A percentile compares a stretch with the other conserved stretches of the same genome.
These are phyloP conservation scores for Emericellopsis terricola DNA, from an alignment of 495 filamentous ascomycete species.

Conservation along the genomic window DNA sequence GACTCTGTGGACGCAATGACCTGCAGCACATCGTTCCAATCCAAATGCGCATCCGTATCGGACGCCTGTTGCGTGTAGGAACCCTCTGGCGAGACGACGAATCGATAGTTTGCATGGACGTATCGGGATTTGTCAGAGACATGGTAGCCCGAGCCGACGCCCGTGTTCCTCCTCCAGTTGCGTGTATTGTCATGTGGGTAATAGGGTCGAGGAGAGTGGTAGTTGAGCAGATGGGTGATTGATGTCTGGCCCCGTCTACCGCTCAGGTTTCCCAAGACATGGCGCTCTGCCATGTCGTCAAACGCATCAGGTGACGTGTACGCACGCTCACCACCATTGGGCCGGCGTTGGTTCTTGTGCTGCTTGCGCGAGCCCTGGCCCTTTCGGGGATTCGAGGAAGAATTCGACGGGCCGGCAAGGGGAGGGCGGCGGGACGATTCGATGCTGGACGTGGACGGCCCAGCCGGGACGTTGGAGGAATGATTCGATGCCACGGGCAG, in stretches of 20 bases:
- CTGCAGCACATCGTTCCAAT: conserved; percentile 83
- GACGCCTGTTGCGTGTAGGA: conserved; percentile 63
- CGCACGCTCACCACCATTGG: conserved; percentile 4
- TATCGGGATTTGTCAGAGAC: conserved; percentile 84
- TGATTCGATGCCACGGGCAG: conserved; percentile 14
- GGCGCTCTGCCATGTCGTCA: conserved; percentile 69
- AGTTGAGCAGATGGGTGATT: conserved; percentile 93
- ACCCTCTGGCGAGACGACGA: conserved; percentile 72
- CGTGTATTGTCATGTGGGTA: conserved; percentile 35
- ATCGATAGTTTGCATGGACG: conserved; percentile 93
- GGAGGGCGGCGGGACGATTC: conserved; percentile 45
- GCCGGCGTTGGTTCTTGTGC: conserved; percentile 40
- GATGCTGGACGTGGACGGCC: conserved; percentile 19
- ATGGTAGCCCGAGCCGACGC: conserved; percentile 80
- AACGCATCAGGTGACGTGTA: conserved; percentile 30
- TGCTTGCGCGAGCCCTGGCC: conserved; percentile 57
- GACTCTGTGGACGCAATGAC: conserved; percentile 80
- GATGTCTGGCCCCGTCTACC: conserved; percentile 86
- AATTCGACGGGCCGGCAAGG: conserved; percentile 34
- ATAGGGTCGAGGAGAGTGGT: conserved; percentile 62
- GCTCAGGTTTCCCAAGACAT: conserved; percentile 65
- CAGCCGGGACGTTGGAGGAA: conserved; percentile 11
- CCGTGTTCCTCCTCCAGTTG: conserved; percentile 42
- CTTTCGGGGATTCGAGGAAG: conserved; percentile 42
- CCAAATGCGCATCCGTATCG: conserved; percentile 79